A percentile compares a stretch with the other conserved stretches of the same genome.
phyloP scores from a whole-genome alignment of 495 filamentous ascomycete genomes.

The Extremus antarcticus region DNA sequence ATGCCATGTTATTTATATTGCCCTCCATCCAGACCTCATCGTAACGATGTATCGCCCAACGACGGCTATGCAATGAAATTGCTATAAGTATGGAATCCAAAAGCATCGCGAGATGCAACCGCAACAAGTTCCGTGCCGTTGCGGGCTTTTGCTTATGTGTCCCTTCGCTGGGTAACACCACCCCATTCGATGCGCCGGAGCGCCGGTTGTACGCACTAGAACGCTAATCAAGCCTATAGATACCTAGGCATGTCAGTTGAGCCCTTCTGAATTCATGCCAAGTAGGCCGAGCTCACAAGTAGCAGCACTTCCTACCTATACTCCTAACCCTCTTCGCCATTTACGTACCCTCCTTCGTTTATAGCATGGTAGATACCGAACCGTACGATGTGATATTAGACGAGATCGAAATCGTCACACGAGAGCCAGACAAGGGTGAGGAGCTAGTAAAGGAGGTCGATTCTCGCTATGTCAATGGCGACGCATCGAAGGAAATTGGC shows the following conservation, averaged over 20 bases:
- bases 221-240: conserved; percentile 33
- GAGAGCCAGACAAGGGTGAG: conserved; percentile 35
- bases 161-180: conserved; percentile 67
- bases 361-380: conserved; percentile 44
- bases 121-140: conserved; percentile 50
- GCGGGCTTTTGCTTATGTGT: conserved; percentile 55
- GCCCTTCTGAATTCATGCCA: neutral
- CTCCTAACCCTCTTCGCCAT: conserved; percentile 61
- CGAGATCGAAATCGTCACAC: conserved; percentile 47
- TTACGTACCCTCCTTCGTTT: conserved; percentile 60
- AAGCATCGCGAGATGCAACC: conserved; percentile 21
- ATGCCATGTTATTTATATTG: too few species aligned
- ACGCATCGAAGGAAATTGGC: conserved; percentile 22
- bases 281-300: neutral
- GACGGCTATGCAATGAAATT: too few species aligned
- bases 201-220: neutral
- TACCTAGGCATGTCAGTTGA: conserved; percentile 44
- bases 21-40: too few species aligned
- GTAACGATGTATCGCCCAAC: too few species aligned
- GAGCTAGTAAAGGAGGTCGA: conserved; percentile 15
- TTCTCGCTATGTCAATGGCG: conserved; percentile 15
- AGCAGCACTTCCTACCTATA: conserved; percentile 48
- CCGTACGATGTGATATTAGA: conserved; percentile 49
- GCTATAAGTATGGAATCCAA: neutral
- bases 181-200: neutral